Base-by-base conservation (phyloP, 148 eudicot genomes). In the Rhododendron kiyosumense region DNA sequence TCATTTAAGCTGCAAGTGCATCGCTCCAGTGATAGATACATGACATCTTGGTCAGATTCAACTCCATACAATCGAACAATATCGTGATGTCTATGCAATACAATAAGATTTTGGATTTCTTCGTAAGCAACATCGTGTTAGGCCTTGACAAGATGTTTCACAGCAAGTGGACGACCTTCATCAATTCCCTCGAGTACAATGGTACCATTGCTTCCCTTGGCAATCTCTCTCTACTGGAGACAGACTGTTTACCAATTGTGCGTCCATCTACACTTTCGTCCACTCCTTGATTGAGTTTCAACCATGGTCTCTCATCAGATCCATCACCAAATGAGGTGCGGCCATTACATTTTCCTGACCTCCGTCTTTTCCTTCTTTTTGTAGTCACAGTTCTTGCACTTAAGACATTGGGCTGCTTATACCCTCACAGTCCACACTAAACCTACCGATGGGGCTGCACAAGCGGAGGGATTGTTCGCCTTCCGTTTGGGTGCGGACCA, bases 191-290 rank as follows among this genome's bases (percentile, higher is more conserved):
- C 99, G 69, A 95, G 93, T n/a, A 96, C 93, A 87, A 96, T 89
- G 17, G 99, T 96, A 51, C 97, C 99, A 88, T 95, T 95, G 92
- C 99, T 95, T 83, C 99, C 99, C 88, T 92, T 96, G 5, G 99
- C 99, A 85, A 96, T 93, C 90, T 93, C 90, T 93, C 98, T 89
- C 43, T 89, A 81, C 83, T 87, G 26, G 94, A 91, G 59, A 95
- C 88, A 84, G 91, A 89, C 83, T 95, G 85, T 87, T 92, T 95
- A 88, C 98, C 97, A 82, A 96, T 89, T 59, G 81, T 81, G 17
- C 95, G 94, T 71, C 94, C 95, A 87, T 91, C 91, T 38, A 61
- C 78, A 20, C 79, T 79, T 71, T 88, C 87, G 65, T 89, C 90
- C 41, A 87, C 81, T 82, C 89, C 80, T 67, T 85, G 87, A 88